phyloP scores from a whole-genome alignment of 176 grass and related monocot species.

The Alloteropsis semialata region DNA sequence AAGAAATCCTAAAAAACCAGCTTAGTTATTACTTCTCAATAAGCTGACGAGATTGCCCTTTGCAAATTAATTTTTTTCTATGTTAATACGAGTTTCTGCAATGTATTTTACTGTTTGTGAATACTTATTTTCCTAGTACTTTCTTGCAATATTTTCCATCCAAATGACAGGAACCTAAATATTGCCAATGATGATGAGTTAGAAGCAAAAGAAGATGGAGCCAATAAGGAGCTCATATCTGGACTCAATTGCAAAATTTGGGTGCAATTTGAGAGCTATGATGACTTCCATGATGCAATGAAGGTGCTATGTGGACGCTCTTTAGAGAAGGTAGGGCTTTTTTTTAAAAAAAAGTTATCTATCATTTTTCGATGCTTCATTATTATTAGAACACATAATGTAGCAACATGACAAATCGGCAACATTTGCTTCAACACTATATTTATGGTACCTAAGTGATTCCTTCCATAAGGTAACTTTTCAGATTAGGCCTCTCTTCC shows the following conservation, averaged over 20 bases:
- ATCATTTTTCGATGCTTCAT: neutral
- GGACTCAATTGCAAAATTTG: slow-evolving; percentile 90
- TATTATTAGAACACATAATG: neutral
- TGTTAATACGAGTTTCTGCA: neutral
- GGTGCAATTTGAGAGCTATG: slow-evolving; percentile 83
- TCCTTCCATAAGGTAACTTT: neutral
- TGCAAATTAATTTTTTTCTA: neutral
- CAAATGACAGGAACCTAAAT: slow-evolving; percentile 66
- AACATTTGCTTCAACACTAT: slow-evolving; percentile 3
- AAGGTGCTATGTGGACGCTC: slow-evolving; percentile 77
- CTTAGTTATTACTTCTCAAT: neutral
- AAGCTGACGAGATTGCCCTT: neutral
- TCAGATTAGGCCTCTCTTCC: neutral
- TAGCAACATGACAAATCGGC: neutral
- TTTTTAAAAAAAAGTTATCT: neutral
- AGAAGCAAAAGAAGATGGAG: slow-evolving; percentile 35
- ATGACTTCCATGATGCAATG: slow-evolving; percentile 84
- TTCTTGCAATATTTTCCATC: slow-evolving; percentile 37
- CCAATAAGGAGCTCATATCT: slow-evolving; percentile 60
- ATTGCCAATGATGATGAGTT: slow-evolving; percentile 62
- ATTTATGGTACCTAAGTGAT: neutral
- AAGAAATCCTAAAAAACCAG: neutral
- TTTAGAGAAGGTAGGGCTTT: slow-evolving; percentile 70
- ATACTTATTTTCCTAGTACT: slow-evolving; percentile 8
- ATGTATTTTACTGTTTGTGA: neutral